Base-by-base conservation (phyloP, 2,329 filamentous ascomycete genomes). In the Samsoniella hepiali region DNA sequence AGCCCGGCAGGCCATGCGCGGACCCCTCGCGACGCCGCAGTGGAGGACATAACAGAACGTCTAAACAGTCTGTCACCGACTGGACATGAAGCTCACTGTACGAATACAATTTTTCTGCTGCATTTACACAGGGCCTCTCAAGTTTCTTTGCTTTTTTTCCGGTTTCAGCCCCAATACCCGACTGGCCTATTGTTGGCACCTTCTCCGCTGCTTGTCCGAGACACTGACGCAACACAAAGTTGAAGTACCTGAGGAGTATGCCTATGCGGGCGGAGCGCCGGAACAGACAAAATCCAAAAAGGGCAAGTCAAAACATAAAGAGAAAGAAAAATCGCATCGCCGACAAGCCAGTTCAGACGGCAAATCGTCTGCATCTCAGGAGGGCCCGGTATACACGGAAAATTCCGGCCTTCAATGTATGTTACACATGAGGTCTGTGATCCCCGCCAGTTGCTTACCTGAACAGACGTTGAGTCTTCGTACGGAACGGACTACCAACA, bases 21-120 rank as follows among this genome's bases (percentile, higher is more conserved):
- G 11, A 68, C 67, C 15, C 70, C 72, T 51, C 70, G 71, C 53
- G 70, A 69, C 17, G 54, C 69, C n/a, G 58, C 62, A 29, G 59
- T 69, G 56, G 68, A 72, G 9, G 67, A 68, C 38, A 63, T 71
- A 27, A 67, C 70, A 47, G 67, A 70, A 34, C 61, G 65, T 50
- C 62, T 74, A 22, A 63, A 65, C 17, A 59, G 55, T 13, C 64
- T 72, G 34, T 66, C 66, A 22, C 60, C 68, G 5, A 57, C 58
- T 22, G 58, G 62, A 36, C 67, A 68, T 42, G 67, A 69, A 34
- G 56, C 62, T 11, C 66, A 68, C 49, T 62, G 70, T 72, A 71
- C 38, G 70, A 57, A 58, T 22, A 40, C n/a, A 61, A n/a, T 29
- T 45, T 54, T n/a, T 36, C 15, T 44, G 11, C n/a, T 31, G 7